A percentile compares a stretch with the other conserved stretches of the same genome.
phyloP scores from a whole-genome alignment of 305 asterid species.

The Solanum aculeatissimum region DNA sequence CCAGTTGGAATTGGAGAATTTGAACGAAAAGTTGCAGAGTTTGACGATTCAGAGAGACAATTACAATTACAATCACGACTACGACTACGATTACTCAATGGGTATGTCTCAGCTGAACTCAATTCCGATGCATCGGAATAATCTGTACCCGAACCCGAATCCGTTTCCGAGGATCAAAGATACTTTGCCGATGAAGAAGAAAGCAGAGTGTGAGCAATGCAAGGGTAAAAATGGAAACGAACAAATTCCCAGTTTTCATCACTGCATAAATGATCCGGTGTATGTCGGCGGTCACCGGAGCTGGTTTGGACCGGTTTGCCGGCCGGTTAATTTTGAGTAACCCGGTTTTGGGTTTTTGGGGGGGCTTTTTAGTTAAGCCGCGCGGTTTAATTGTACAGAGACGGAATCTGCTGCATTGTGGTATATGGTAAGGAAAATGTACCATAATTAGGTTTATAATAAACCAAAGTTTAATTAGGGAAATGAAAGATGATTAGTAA shows the following conservation, averaged over 20 bases:
- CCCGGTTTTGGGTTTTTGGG: not conserved
- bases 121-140: not conserved
- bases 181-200: conserved; percentile 9
- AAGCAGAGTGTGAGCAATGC: conserved; percentile 33
- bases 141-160: not conserved
- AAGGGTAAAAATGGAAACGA: conserved; percentile 14
- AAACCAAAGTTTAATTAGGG: not conserved
- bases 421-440: not conserved
- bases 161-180: conserved; percentile 20
- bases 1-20: conserved; percentile 18
- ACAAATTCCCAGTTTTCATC: conserved; percentile 37
- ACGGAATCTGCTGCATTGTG: not conserved
- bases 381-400: not conserved
- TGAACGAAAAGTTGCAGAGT: conserved; percentile 28
- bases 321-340: not conserved
- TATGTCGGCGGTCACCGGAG: conserved; percentile 8
- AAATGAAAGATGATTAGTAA: not conserved
- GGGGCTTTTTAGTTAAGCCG: not conserved
- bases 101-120: not conserved
- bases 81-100: conserved; percentile 19
- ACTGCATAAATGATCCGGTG: conserved; percentile 50
- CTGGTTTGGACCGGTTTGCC: conserved; percentile 34
- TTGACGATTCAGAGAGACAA: conserved; percentile 32
- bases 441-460: not conserved
- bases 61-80: conserved; percentile 16